Evolutionary conservation across 179 eudicot genomes (phyloP), one percentile per base, ranked within the genome.

Genomic region (Beta lomatogona): DNA sequence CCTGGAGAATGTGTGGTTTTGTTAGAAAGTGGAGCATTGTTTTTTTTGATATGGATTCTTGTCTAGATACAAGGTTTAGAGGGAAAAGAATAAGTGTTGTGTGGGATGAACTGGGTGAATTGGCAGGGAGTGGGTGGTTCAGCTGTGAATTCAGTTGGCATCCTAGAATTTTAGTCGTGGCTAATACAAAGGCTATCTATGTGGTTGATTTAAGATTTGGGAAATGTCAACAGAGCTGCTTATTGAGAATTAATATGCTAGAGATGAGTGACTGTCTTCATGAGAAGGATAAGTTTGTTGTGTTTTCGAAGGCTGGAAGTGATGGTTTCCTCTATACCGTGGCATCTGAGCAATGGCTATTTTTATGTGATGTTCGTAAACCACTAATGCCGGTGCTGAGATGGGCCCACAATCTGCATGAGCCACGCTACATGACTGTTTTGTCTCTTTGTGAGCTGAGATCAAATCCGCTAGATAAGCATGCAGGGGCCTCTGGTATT

Each of bases 121-220:
- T 68, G 73, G 80, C 67, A 59, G 75, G 82, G 41, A 79, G 81
- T 79, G 84, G 85, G 75, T 93, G 99, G 99, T 86, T 93, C 76
- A 87, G 97, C 61, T 93, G 97, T 89, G 93, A 90, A 69, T 93
- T 93, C 77, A 88, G 93, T 80, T 92, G 93, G 97, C 97, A 93
- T 85, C 93, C 94, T 0, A 88, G 93, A 71, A 85, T 91, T 79
- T 78, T 93, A 77, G 79, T 92, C 77, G 90, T 89, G 83, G 92
- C 90, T 31, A 87, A 92, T 82, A 84, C 88, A 5, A 79, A 76
- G 83, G 91, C 91, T 18, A 86, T 95, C 31, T 89, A 90, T 77
- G 76, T 90, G 66, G 89, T 92, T 80, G 98, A 95, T 88, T 84
- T 88, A 78, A 88, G 97, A 82, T 81, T 77, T 69, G 88, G 59